Base-by-base conservation (phyloP, 805 yeast species). In the Saccharomycopsis selenospora region DNA sequence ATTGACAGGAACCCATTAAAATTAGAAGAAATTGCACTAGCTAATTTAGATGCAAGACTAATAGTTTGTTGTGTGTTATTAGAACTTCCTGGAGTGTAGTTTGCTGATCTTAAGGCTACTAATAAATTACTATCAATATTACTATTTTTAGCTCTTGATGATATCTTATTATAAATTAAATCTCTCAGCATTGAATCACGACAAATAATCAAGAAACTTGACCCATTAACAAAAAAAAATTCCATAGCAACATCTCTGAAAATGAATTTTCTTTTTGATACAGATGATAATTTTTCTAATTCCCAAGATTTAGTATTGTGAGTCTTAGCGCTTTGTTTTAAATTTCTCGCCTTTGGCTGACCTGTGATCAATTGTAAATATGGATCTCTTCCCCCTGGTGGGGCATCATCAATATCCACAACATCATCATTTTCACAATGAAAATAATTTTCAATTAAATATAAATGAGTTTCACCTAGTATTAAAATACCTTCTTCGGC, bases 201-300 rank as follows among this genome's bases (percentile, higher is more conserved):
- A 44, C 87, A 81, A 0, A 91, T 84, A 5, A 88, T 67, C 50
- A 88, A 66, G 36, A 80, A 71, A 53, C 86, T 83, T 1, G 80
- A 75, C 0, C 93, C 95, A 61, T 82, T 80, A 23, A 73, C 72
- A 61, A 86, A 85, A 53, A 85, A 80, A 58, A 87, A 64, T 58
- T 88, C 96, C 29, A 87, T 59, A 0, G 93, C 95, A 41, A 84
- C 85, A 62, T 87, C 95, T 48, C 95, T 67, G 13, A 88, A 66
- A 17, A 88, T 62, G 57, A 87, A 88, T 33, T 83, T 87, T 45
- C 95, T 66, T 54, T 84, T 85, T 2, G 88, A 79, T 10, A 82
- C 76, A 3, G 83, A 79, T 0, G 79, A 75, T 17, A 89, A 59
- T 40, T 75, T 76, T 3, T 69, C 69, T 18, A 84, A 56, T 22